phyloP scores from a whole-genome alignment of 371 early-diverging fungal genomes.

The Funneliformis caledonium region DNA sequence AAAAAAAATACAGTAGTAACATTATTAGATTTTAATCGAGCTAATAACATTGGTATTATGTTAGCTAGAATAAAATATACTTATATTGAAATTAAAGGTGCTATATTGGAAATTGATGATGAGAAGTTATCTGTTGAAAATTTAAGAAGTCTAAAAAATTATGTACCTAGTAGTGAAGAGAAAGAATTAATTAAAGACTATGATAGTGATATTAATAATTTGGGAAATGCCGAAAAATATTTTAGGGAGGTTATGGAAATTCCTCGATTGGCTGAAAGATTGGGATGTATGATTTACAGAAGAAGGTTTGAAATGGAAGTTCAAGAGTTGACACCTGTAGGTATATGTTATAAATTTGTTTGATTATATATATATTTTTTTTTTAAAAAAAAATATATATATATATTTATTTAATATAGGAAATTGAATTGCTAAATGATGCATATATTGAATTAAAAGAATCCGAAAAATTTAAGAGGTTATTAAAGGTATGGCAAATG shows the following conservation, averaged over 20 bases:
- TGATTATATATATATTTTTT: not conserved
- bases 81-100: conserved; percentile 68
- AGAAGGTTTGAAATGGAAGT: conserved; percentile 72
- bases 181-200: conserved; percentile 40
- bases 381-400: not conserved
- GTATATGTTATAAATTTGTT: conserved; percentile 11
- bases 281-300: conserved; percentile 77
- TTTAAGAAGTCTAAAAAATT: conserved; percentile 60
- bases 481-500: conserved; percentile 39
- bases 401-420: conserved; percentile 23
- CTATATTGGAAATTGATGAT: conserved; percentile 72
- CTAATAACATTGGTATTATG: conserved; percentile 76
- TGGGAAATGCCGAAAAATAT: conserved; percentile 46
- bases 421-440: conserved; percentile 35
- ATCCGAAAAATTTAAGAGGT: conserved; percentile 26
- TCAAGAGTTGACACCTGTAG: conserved; percentile 65
- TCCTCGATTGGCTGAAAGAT: conserved; percentile 69
- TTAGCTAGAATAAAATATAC: conserved; percentile 69
- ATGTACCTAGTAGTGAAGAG: conserved; percentile 69
- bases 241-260: conserved; percentile 62
- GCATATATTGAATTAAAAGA: conserved; percentile 40
- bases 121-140: conserved; percentile 60
- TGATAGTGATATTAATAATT: conserved; percentile 20
- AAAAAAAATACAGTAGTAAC: conserved; percentile 57
- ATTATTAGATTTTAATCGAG: conserved; percentile 63